phyloP scores from a whole-genome alignment of 257 asterid species.

The Linaria vulgaris region DNA sequence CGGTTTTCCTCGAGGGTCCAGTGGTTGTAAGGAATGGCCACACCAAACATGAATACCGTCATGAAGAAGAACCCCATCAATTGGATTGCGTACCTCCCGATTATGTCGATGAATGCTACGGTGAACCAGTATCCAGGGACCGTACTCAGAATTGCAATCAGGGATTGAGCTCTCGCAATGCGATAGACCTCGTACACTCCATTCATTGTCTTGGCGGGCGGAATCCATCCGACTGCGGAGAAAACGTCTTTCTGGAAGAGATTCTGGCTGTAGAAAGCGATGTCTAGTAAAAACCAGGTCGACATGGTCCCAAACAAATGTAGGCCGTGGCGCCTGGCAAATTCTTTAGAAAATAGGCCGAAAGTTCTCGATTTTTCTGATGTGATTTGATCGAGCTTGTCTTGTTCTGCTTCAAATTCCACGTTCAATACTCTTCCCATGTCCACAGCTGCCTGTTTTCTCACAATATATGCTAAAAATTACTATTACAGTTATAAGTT shows the following conservation, averaged over 20 bases:
- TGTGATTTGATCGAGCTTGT: conserved; percentile 28
- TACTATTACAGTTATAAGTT: no score
- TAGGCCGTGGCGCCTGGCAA: conserved; percentile 39
- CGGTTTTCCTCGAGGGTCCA: conserved; percentile 29
- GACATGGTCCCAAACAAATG: conserved; percentile 42
- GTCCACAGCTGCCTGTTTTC: conserved; percentile 47
- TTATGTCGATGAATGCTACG: conserved; percentile 36
- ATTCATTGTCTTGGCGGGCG: conserved; percentile 36
- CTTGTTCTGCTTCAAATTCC: conserved; percentile 58
- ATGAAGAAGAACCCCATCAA: conserved; percentile 45
- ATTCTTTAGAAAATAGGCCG: conserved; percentile 36
- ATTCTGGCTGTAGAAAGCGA: conserved; percentile 46
- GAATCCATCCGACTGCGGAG: conserved; percentile 46
- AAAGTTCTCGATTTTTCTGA: conserved; percentile 18
- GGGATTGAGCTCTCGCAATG: conserved; percentile 42
- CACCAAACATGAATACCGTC: conserved; percentile 45
- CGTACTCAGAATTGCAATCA: conserved; percentile 40
- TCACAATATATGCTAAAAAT: no score
- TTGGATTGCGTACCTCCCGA: conserved; percentile 39
- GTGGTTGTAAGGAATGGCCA: conserved; percentile 42
- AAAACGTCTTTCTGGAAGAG: conserved; percentile 48
- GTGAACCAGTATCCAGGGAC: conserved; percentile 59
- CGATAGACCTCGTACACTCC: conserved; percentile 40
- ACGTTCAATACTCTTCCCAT: conserved; percentile 57
- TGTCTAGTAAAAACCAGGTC: conserved; percentile 51